Conservation (phyloP, 2,329 filamentous ascomycete genomes). For the Hortaea sp. region DNA sequence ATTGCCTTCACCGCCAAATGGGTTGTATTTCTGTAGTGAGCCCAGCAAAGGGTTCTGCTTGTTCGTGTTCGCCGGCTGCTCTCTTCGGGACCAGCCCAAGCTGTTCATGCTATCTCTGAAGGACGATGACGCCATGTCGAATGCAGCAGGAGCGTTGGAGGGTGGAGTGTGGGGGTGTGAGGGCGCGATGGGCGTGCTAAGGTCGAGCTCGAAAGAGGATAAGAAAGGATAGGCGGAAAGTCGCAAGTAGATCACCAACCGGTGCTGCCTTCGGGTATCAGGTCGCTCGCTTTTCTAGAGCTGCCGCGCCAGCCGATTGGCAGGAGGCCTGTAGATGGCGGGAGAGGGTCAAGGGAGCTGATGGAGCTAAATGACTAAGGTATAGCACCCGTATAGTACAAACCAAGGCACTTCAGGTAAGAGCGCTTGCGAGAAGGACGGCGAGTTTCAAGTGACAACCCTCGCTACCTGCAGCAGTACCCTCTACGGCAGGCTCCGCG, state of each 20-base stretch:
- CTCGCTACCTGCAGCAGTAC: too few species aligned
- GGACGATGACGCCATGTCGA: conserved; percentile 67
- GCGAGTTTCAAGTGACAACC: too few species aligned
- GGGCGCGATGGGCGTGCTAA: not conserved
- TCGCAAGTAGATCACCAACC: conserved; percentile 9
- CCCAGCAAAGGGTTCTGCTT: conserved; percentile 67
- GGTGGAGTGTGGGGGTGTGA: conserved; percentile 3
- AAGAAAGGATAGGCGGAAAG: not conserved
- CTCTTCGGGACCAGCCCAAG: conserved; percentile 84
- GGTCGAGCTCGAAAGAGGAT: not conserved
- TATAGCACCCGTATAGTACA: too few species aligned
- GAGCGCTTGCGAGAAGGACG: too few species aligned
- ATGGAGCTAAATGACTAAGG: too few species aligned
- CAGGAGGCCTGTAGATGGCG: not conserved
- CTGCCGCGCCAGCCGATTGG: conserved; percentile 14
- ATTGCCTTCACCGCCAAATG: conserved; percentile 78
- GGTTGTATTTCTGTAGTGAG: conserved; percentile 75
- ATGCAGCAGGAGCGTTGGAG: not conserved
- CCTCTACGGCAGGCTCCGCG: too few species aligned
- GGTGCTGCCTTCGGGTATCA: conserved; percentile 19
- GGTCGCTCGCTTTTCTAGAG: conserved; percentile 3
- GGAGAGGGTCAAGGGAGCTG: not conserved
- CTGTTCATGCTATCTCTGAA: conserved; percentile 95
- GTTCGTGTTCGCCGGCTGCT: conserved; percentile 66
- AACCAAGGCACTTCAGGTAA: too few species aligned